Percentiles rank a stretch among this genome's conserved stretches.
These are phyloP conservation scores for Clavariopsis aquatica DNA, from an alignment of 495 filamentous ascomycete species.

Conservation along the genomic window DNA sequence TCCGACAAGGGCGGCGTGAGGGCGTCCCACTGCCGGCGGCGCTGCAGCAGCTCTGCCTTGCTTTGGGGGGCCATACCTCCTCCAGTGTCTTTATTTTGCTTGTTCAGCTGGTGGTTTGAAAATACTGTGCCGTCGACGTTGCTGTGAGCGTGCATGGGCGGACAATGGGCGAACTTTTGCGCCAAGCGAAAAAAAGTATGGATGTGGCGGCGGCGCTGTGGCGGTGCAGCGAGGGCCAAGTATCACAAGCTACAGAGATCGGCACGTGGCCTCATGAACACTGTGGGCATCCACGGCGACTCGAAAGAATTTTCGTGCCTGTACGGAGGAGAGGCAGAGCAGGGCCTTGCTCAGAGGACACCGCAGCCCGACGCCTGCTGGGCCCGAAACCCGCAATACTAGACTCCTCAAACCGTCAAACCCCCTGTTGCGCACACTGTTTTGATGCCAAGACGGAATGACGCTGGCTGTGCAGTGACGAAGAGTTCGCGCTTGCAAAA, in stretches of 20 bases:
- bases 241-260: neutral
- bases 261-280: constrained; percentile 23
- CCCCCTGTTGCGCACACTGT: neutral
- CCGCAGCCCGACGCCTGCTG: neutral
- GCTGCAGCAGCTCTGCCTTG: constrained; percentile 18
- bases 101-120: neutral
- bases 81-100: neutral
- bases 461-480: neutral
- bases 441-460: constrained; percentile 1
- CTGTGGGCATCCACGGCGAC: neutral
- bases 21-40: constrained; percentile 70
- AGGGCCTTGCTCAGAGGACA: neutral
- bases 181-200: constrained; percentile 18
- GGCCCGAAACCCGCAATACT: neutral
- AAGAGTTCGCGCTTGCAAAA: neutral
- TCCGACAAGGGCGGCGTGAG: constrained; percentile 76
- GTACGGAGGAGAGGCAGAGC: neutral
- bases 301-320: neutral
- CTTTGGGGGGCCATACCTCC: constrained; percentile 29
- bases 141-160: neutral
- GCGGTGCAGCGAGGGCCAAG: neutral
- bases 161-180: neutral
- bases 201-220: constrained; percentile 18
- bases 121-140: constrained; percentile 5
- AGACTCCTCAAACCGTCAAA: neutral